Base-by-base conservation (phyloP, 495 filamentous ascomycete species). In the Podospora fimiseda region DNA sequence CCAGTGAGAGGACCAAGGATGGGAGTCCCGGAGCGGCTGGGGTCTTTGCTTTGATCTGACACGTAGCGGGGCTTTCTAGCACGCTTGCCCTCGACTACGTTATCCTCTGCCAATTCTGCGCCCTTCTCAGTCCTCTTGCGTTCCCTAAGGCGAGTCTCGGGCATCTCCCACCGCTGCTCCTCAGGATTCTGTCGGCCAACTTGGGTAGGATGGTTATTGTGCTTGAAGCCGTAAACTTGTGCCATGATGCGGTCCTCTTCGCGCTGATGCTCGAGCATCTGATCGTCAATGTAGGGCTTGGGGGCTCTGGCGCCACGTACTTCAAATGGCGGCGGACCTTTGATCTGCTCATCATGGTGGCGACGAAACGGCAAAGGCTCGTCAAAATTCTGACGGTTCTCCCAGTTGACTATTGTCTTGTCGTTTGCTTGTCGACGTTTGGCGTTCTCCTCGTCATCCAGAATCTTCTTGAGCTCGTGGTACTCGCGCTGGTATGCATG, bases 401-500 rank as follows among this genome's bases (percentile, higher is more conserved):
- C 63, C 63, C 67, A 66, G 57, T 66, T 65, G 46, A 59, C 53
- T 11, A 65, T 62, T 3, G 62, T 57, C 55, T 69, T 67, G 58
- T 68, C 67, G 24, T 68, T 57, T 11, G 62, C 60, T 18, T 69
- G 60, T 33, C 70, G 72, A n/a, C 74, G 72, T 22, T 70, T 66
- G 51, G 65, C 72, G 61, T 65, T 80, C 60, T 61, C 76, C 58
- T 66, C 63, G 48, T 69, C 74, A 33, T 78, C 77, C 16, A 77
- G 68, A 33, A 81, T 69, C 48, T 77, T 76, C 50, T 83, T 76
- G 4, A 90, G 74, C 14, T 73, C 73, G 11, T 80, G 60, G 58
- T 76, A 87, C 58, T 90, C 83, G 15, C 82, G 72, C 62, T 90
- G 83, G 72, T 82, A 84, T 4, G 69, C 67, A 38, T 71, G 68